Evolutionary conservation across 2,329 filamentous ascomycete species (phyloP), one percentile per base, ranked within the genome.

Genomic region (Diplocarpon mali): DNA sequence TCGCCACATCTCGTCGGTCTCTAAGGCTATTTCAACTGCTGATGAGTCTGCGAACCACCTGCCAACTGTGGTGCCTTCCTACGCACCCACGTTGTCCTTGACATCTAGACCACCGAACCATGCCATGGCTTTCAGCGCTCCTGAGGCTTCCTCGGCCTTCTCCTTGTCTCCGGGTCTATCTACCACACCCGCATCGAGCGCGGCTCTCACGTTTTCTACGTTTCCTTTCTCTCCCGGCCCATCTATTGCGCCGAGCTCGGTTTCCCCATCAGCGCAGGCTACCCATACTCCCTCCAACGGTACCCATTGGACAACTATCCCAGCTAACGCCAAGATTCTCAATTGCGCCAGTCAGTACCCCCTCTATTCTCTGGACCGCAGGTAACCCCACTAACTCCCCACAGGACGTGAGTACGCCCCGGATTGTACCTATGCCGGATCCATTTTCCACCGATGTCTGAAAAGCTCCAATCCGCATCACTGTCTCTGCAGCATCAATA

Each of bases 401-500:
- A 3, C 30, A 32, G 11, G 10, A 3, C 30, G 4, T 24, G 20
- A 24, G 20, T 24, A 3, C 7, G 20, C 20, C 3, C 20, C 20
- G 7, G 20, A 24, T 24, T 24, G 20, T 7, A 24, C 4, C 20
- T 3, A 3, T 24, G 20, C 20, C 20, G 7, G 20, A 3, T 24
- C 20, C 20, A 7, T 24, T 3, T 24, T 24, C 20, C 3, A 7
- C 20, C 20, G 7, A 3, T 24, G 20, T 7, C 20, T 24, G 4
- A 10, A 3, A 3, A 10, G 10, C 11, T 9, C 30, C 30, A 32
- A 32, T 12, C 30, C 30, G 11, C 10, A 12, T 9, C 4, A 32
- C 27, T 45, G 43, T 14, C 39, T 40, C 38, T 45, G 43, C 24
- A 30, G 17, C 17, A 35, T 14, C 30, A 45, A 35, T 12, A 13